These are phyloP conservation scores for Cicer bijugum DNA, from an alignment of 306 rosid genomes.

Conservation along the genomic window DNA sequence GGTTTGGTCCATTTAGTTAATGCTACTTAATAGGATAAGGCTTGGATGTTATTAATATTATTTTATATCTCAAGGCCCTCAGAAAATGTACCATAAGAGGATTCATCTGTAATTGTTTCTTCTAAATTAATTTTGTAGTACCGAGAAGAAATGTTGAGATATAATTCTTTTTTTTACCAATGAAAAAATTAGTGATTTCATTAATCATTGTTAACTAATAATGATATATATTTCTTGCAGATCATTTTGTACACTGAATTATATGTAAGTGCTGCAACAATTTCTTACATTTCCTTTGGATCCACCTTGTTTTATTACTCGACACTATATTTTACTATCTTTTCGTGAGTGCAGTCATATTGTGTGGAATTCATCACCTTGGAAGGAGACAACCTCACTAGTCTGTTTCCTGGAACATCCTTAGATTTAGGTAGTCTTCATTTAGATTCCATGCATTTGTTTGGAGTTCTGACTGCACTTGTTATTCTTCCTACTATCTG, in stretches of 20 bases:
- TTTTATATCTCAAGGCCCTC: constrained; percentile 1
- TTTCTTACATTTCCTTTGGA: background rate
- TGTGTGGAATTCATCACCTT: constrained; percentile 81
- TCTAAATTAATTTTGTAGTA: background rate
- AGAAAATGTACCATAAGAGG: background rate
- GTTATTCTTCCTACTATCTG: constrained; percentile 77
- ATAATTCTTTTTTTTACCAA: background rate
- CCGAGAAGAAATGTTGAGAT: constrained; percentile 20
- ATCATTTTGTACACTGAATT: constrained; percentile 71
- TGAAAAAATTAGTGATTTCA: constrained; percentile 11
- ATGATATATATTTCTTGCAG: constrained; percentile 54
- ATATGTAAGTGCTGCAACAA: constrained; percentile 63
- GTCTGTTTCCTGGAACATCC: constrained; percentile 70
- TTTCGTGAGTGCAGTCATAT: constrained; percentile 58
- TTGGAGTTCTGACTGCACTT: constrained; percentile 69
- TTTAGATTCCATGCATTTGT: constrained; percentile 66
- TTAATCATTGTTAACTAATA: constrained; percentile 38
- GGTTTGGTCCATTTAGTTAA: no score
- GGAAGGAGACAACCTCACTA: constrained; percentile 86
- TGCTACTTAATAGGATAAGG: no score
- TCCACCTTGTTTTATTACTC: constrained; percentile 8
- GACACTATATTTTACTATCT: constrained; percentile 4
- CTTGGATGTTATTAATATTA: constrained; percentile 14
- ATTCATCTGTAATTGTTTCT: background rate
- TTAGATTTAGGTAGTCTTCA: constrained; percentile 58